Evolutionary conservation across 371 early-diverging fungal species (phyloP).

Genomic region (Mortierella sp.): DNA sequence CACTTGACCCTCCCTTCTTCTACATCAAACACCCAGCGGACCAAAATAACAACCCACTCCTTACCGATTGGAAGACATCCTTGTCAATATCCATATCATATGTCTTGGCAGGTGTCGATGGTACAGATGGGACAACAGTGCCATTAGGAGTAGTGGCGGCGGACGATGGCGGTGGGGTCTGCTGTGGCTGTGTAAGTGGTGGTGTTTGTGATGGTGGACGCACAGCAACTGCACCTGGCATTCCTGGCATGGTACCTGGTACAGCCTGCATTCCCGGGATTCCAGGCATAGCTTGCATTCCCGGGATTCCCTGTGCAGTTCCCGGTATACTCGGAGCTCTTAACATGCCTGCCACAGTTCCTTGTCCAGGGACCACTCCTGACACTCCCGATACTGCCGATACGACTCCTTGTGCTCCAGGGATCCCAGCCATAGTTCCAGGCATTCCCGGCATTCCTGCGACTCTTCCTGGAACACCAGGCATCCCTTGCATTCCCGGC

Average conservation of each 20-base stretch:
- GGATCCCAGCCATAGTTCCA: slow-evolving; percentile 14
- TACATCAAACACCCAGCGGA: too few relatives aligned
- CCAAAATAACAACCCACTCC: slow-evolving; percentile 2
- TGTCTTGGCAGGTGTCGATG: slow-evolving; percentile 8
- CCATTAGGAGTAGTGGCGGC: slow-evolving; percentile 7
- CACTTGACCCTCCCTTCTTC: too few relatives aligned
- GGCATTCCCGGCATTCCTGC: slow-evolving; percentile 11
- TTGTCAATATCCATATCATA: slow-evolving; percentile 40
- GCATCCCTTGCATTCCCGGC: background rate
- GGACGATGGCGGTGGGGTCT: background rate
- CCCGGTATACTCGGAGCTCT: slow-evolving; percentile 1
- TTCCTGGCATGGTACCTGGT: background rate
- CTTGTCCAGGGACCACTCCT: slow-evolving; percentile 6
- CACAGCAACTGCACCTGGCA: slow-evolving; percentile 5
- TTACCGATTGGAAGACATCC: slow-evolving; percentile 46
- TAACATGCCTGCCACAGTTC: background rate
- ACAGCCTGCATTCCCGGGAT: slow-evolving; percentile 14
- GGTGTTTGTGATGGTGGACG: background rate
- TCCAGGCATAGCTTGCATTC: slow-evolving; percentile 1
- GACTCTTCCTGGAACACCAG: background rate
- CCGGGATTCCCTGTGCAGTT: background rate
- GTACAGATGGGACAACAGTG: slow-evolving; percentile 1
- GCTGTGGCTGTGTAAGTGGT: too few relatives aligned
- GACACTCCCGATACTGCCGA: slow-evolving; percentile 5
- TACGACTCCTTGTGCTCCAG: slow-evolving; percentile 3